These are phyloP conservation scores for Neurospora sp. DNA, from an alignment of 495 filamentous ascomycete species.

Conservation along the genomic window DNA sequence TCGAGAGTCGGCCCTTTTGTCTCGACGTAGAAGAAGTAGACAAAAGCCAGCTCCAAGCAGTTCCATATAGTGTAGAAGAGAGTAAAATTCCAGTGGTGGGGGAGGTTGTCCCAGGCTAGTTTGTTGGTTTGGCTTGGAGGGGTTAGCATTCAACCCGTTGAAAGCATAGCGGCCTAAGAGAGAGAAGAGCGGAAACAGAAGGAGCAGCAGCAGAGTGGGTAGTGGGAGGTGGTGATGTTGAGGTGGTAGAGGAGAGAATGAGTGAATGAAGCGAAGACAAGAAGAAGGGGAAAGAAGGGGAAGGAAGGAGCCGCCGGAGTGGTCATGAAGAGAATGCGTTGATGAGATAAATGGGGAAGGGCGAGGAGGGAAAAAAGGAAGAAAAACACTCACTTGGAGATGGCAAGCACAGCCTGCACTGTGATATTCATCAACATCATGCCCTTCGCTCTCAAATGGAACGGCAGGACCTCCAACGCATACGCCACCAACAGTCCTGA, in stretches of 20 bases:
- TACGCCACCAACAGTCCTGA: conserved; percentile 56
- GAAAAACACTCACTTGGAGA: conserved; percentile 36
- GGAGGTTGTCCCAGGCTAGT: conserved; percentile 47
- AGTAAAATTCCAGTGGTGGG: conserved; percentile 51
- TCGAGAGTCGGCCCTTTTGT: conserved; percentile 56
- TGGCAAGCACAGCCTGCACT: conserved; percentile 49
- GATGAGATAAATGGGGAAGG: background rate
- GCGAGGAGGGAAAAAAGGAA: background rate
- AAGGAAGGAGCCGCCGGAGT: background rate
- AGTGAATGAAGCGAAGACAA: background rate
- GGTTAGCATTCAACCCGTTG: conserved; percentile 7
- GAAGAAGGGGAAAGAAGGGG: background rate
- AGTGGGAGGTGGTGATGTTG: background rate
- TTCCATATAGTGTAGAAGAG: conserved; percentile 57
- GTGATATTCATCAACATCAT: conserved; percentile 56
- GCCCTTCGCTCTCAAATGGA: conserved; percentile 59
- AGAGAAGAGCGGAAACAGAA: background rate
- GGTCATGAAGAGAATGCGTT: background rate
- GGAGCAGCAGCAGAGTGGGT: background rate
- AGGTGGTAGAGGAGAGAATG: background rate
- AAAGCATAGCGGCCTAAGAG: background rate
- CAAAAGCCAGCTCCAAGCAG: conserved; percentile 45
- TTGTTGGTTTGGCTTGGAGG: conserved; percentile 46
- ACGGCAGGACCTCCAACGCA: conserved; percentile 57
- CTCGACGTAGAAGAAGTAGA: conserved; percentile 60